Evolutionary conservation across 2,329 filamentous ascomycete genomes (phyloP), one percentile per base, ranked within the genome.

Genomic region (Colletotrichum liaoningense): DNA sequence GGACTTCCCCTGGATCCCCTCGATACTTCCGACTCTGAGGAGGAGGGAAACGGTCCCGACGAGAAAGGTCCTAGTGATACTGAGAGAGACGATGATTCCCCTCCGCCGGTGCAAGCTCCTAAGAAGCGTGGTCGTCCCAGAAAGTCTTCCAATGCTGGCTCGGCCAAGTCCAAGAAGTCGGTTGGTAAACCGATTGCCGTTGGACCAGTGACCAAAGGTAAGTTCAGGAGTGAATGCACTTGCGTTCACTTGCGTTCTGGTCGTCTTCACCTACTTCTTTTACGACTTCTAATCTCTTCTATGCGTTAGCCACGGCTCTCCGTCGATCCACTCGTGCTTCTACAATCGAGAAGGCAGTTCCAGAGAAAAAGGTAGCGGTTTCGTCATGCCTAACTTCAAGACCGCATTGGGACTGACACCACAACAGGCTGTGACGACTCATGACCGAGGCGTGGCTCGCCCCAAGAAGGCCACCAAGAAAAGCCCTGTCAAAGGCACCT

Each of bases 361-460:
- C 33, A 4, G 49, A 28, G 9, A 70, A 70, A 16, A 72, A 57
- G 69, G 69, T 72, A 72, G 14, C 28, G 14, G 11, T 11, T 33
- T 22, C 16, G 1, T 14, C n/a, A 22, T 19, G 19, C 11, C 14
- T 12, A 2, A 24, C 26, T n/a, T 46, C 35, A 2, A 4, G 14
- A 30, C 22, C 16, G 35, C 46, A 26, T 2, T 16, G 4, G 35
- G 55, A 30, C 60, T 42, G 22, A 60, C 30, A 35, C 6, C 22
- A 28, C 26, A 2, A 5, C n/a, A 71, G 71, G 12, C 26, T 3
- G 14, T 56, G 11, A 38, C 46, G 3, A n/a, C 56, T 30, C 49
- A 66, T n/a, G 62, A 60, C 11, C 46, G 67, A 56, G 67, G 67
- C 49, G 67, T 73, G 5, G 60, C 30, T 26, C 56, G 52, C 19